Evolutionary conservation across 73 alveolate species (phyloP), one percentile per base, ranked within the genome.

Genomic region (Stentor coeruleus): DNA sequence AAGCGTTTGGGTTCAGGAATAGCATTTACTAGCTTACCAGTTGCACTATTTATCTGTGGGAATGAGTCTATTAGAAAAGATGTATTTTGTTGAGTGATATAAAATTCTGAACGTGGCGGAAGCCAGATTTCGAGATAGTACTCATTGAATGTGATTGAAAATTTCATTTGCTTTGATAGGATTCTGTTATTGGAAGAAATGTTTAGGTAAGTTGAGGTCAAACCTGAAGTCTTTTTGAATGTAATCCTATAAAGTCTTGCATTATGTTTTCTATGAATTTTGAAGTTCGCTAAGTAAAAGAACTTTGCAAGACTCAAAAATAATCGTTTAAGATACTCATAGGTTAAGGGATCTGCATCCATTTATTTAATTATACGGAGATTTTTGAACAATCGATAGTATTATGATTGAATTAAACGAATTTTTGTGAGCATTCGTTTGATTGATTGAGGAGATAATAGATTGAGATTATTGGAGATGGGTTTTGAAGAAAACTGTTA

Each of bases 101-200:
- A 66, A 33, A 66, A 66, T 33, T 66, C 79, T 20, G 79, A 66
- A 20, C 33, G 40, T 0, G 79, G 40, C 11, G 36, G 15, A 20
- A 66, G 79, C 41, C 79, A 66, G n/a, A 66, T 14, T 31, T 66
- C 79, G 36, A 66, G 11, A 33, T 28, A 66, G 37, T 66, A 66
- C 37, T 66, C 79, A 28, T 66, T 20, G 33, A 14, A 26, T 20
- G 79, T 26, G 11, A 66, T 66, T 20, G 79, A 66, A 33, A 28
- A 66, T 28, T 49, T 6, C 66, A 49, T 49, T 20, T 49, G 66
- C 20, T 49, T 49, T 49, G 66, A 49, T 49, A 11, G 66, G 20
- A 11, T 20, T 49, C 20, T 49, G 66, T 49, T 49, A 20, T 49
- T 11, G n/a, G n/a, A n/a, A n/a, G n/a, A n/a, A 49, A 49, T 6